These are phyloP conservation scores for Forsythia viridissima DNA, from an alignment of 257 asterid species.

Conservation along the genomic window DNA sequence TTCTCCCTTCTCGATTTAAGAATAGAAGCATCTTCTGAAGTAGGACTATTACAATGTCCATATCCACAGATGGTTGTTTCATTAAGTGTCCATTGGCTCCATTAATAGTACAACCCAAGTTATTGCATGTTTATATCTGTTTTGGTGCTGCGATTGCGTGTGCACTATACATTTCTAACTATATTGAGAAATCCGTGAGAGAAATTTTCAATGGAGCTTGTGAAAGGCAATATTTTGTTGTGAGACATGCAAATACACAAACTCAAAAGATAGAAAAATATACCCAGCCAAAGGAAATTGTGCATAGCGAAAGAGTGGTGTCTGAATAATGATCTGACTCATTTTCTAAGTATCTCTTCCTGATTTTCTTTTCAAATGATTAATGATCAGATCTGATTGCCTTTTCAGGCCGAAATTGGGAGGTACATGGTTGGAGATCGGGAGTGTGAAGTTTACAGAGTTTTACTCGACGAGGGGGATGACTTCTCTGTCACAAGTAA, in stretches of 20 bases:
- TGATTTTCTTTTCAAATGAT: background rate
- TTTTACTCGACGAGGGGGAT: slow-evolving; percentile 77
- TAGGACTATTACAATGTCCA: background rate
- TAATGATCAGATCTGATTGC: background rate
- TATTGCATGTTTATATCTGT: background rate
- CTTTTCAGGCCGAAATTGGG: slow-evolving; percentile 76
- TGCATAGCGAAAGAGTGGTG: background rate
- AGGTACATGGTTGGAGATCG: slow-evolving; percentile 68
- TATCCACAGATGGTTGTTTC: background rate
- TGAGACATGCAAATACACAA: background rate
- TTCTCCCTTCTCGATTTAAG: background rate
- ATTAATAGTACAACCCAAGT: background rate
- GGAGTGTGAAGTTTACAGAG: slow-evolving; percentile 89
- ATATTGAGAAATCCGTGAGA: background rate
- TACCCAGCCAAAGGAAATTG: background rate
- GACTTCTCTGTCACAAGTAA: slow-evolving; percentile 48
- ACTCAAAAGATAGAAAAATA: background rate
- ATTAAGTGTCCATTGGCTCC: background rate
- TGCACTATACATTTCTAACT: background rate
- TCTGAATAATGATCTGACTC: background rate
- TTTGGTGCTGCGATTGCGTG: background rate
- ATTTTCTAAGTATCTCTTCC: background rate
- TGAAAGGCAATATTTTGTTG: background rate
- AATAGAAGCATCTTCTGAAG: background rate
- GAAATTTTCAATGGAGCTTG: background rate